A percentile compares a stretch with the other conserved stretches of the same genome.
These are phyloP conservation scores for Sporisorium sorghi DNA, from an alignment of 1,284 basidiomycete genomes.

Conservation along the genomic window DNA sequence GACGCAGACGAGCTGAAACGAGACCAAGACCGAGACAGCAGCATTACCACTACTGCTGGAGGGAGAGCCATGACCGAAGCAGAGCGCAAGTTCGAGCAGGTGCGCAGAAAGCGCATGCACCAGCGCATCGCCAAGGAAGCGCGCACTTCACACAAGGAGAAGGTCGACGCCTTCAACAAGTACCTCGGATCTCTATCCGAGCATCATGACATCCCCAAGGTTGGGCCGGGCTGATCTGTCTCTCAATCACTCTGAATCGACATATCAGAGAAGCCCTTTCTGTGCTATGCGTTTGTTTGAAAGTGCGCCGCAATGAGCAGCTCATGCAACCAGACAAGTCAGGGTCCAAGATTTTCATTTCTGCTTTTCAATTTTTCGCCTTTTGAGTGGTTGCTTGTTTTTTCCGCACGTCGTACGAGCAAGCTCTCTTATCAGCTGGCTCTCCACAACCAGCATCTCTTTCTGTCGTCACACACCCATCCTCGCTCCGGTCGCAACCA, in stretches of 20 bases:
- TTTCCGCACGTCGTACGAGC: neutral
- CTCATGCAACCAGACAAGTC: too few relatives aligned
- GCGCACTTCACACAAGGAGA: conserved; percentile 90
- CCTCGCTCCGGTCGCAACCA: conserved; percentile 6
- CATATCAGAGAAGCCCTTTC: neutral
- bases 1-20: neutral
- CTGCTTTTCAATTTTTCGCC: neutral
- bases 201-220: conserved; percentile 93
- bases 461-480: neutral
- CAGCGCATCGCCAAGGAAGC: conserved; percentile 84
- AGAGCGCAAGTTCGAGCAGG: conserved; percentile 87
- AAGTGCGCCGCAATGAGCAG: too few relatives aligned
- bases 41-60: conserved; percentile 56
- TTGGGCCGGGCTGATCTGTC: conserved; percentile 65
- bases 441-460: too few relatives aligned
- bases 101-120: conserved; percentile 81
- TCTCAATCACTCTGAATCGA: neutral
- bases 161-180: conserved; percentile 84
- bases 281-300: neutral
- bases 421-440: conserved; percentile 4
- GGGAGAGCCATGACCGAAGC: conserved; percentile 82
- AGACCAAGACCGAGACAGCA: conserved; percentile 72
- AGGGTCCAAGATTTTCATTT: conserved; percentile 13
- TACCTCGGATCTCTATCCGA: conserved; percentile 89
- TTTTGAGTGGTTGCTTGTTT: conserved; percentile 1